These are phyloP conservation scores for Ustanciosporium gigantosporum DNA, from an alignment of 1,284 basidiomycete species.

Conservation along the genomic window DNA sequence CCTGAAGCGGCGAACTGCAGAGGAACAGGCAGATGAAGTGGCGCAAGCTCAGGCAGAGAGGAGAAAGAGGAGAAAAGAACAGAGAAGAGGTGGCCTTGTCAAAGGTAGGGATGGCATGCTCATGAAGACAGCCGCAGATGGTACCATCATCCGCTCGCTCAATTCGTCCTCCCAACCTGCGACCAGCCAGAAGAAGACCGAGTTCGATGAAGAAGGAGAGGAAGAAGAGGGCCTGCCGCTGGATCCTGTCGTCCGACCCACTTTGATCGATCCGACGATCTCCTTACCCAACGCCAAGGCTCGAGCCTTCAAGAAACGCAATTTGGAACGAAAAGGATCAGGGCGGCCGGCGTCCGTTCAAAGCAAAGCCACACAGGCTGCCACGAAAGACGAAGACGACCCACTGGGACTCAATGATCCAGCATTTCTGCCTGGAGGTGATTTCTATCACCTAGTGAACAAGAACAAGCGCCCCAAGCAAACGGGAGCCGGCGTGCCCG, in stretches of 20 bases:
- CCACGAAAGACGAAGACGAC: constrained; percentile 37
- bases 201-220: constrained; percentile 32
- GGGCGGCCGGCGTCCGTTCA: too few species aligned
- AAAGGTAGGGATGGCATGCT: constrained; percentile 47
- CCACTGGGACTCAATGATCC: constrained; percentile 55
- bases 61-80: constrained; percentile 16
- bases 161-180: constrained; percentile 1
- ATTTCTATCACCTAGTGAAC: constrained; percentile 37
- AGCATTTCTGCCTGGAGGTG: constrained; percentile 51
- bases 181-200: constrained; percentile 16
- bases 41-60: constrained; percentile 9
- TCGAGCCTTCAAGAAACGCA: constrained; percentile 45
- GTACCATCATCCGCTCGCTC: constrained; percentile 40
- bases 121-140: constrained; percentile 40
- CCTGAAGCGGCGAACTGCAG: constrained; percentile 31
- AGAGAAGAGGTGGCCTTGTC: constrained; percentile 25
- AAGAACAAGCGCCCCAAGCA: constrained; percentile 14
- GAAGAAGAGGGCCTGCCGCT: constrained; percentile 11
- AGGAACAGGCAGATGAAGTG: constrained; percentile 20
- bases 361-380: constrained; percentile 3
- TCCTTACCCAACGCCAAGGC: constrained; percentile 41
- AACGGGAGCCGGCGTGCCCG: background rate
- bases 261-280: constrained; percentile 21
- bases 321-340: constrained; percentile 4
- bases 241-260: constrained; percentile 23